Conservation (phyloP, 2,329 filamentous ascomycete genomes). For the Pestalotiopsis sp. region DNA sequence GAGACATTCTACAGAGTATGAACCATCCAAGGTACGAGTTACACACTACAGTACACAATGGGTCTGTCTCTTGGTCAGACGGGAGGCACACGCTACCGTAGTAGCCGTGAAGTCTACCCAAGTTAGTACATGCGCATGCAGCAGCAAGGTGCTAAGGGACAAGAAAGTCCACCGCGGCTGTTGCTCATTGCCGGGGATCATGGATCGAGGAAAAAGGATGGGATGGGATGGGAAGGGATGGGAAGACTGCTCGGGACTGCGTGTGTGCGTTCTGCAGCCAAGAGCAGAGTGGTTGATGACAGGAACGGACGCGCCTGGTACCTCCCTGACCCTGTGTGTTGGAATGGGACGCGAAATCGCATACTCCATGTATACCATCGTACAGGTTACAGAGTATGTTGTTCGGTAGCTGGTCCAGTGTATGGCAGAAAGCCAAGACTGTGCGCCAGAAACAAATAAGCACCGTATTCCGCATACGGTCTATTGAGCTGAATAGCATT, state of each 20-base stretch:
- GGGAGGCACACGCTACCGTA: conserved; percentile 15
- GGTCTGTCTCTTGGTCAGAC: not conserved
- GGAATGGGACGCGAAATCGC: not conserved
- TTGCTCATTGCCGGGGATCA: conserved; percentile 11
- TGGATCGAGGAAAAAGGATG: not conserved
- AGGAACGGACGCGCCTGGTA: conserved; percentile 11
- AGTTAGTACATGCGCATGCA: not conserved
- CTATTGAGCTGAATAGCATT: too few species aligned
- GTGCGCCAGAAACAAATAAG: not conserved
- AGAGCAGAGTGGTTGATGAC: conserved; percentile 15
- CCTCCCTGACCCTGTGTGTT: not conserved
- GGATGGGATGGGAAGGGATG: conserved; percentile 5
- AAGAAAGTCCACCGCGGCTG: not conserved
- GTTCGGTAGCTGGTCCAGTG: not conserved
- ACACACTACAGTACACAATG: conserved; percentile 4
- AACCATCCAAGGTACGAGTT: too few species aligned
- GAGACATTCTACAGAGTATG: not conserved
- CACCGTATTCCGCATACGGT: too few species aligned
- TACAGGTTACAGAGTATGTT: not conserved
- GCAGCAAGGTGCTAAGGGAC: not conserved
- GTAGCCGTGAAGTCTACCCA: conserved; percentile 4
- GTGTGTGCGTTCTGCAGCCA: not conserved
- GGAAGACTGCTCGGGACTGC: not conserved
- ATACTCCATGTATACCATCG: not conserved
- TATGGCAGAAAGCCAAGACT: not conserved